A percentile compares a stretch with the other conserved stretches of the same genome.
Conservation (phyloP, 495 filamentous ascomycete genomes). For the Penicillium silybi region DNA sequence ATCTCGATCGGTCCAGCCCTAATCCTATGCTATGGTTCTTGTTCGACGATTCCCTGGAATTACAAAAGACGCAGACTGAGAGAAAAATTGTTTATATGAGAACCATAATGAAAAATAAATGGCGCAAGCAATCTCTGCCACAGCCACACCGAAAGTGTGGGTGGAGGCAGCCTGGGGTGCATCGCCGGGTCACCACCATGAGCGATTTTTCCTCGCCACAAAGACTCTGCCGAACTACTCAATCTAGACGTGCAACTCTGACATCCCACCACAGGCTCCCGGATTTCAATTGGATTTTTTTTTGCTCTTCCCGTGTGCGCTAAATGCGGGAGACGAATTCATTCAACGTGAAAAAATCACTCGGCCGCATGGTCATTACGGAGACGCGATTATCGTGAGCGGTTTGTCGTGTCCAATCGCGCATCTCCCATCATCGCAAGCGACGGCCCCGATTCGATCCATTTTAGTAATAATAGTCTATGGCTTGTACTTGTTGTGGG, state of each 20-base stretch:
- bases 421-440: background rate
- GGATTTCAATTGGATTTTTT: background rate
- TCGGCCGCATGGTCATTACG: slow-evolving; percentile 2
- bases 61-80: background rate
- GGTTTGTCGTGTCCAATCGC: slow-evolving; percentile 23
- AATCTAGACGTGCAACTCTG: slow-evolving; percentile 5
- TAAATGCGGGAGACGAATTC: background rate
- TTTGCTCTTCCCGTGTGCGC: background rate
- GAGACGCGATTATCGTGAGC: slow-evolving; percentile 15
- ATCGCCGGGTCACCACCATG: slow-evolving; percentile 9
- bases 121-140: slow-evolving; percentile 12
- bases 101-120: slow-evolving; percentile 4
- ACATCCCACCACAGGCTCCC: background rate
- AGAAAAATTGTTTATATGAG: background rate
- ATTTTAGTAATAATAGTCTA: background rate
- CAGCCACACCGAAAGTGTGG: slow-evolving; percentile 4
- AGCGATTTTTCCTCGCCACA: slow-evolving; percentile 27
- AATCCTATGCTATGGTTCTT: slow-evolving; percentile 2
- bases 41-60: slow-evolving; percentile 4
- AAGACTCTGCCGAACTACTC: slow-evolving; percentile 4
- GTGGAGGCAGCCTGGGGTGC: background rate
- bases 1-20: slow-evolving; percentile 11
- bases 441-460: too few species aligned
- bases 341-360: slow-evolving; percentile 15
- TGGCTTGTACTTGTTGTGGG: background rate